Base-by-base conservation (phyloP, 495 filamentous ascomycete genomes). In the Daldinia childiae region DNA sequence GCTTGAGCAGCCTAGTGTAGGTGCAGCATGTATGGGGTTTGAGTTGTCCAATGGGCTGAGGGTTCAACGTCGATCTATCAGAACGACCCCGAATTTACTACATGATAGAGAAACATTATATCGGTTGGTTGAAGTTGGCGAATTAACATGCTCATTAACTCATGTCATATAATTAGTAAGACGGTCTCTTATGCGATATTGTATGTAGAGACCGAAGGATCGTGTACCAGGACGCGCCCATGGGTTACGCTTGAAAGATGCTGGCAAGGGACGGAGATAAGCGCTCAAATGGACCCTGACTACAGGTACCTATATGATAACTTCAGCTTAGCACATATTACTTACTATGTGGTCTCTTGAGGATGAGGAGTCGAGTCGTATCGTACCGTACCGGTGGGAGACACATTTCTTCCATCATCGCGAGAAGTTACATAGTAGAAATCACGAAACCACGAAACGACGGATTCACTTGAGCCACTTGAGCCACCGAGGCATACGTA, bases 141-240 rank as follows among this genome's bases (percentile, higher is more conserved):
- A 72, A 72, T 64, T 48, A 59, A 48, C 29, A 27, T 52, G 17
- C 48, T 68, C 39, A 29, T 51, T 24, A 56, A 60, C 15, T 60
- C 64, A 62, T 36, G 48, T 29, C 63, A 64, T 57, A 43, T 34
- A 55, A 36, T 58, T 58, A 48, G 38, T 58, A 63, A 66, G 63
- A 54, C 52, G 32, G 43, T 15, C n/a, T 36, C 24, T 38, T 52
- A 64, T 72, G 64, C 50, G 19, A 68, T 58, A 59, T 29, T 67
- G 64, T 34, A 30, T 67, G 64, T 34, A 30, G 50, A 57, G 50
- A 24, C 50, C 24, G 50, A 68, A 58, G 70, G 60, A 69, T 66
- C 61, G 65, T 62, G 65, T 65, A n/a, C 57, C 57, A 73, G 65
- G 48, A 73, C 61, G 71, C 65, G 65, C 64, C 65, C 55, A 62